A percentile compares a stretch with the other conserved stretches of the same genome.
Evolutionary conservation across 805 yeast genomes (phyloP).

Genomic region (Torulaspora indica): DNA sequence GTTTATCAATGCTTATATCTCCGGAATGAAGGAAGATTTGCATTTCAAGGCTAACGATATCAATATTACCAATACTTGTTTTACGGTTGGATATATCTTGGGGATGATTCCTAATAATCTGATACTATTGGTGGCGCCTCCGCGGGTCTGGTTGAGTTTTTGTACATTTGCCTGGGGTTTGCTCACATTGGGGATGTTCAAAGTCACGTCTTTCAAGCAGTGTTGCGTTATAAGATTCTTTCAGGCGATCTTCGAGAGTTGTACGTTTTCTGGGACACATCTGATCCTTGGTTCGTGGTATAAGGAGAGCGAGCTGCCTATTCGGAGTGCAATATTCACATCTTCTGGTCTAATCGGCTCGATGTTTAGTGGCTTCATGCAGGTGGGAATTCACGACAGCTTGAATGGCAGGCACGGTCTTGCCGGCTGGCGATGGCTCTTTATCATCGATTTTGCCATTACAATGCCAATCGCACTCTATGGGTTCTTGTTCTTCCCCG

Average conservation of each 20-base stretch:
- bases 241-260: slow-evolving; percentile 56
- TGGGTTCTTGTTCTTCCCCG: slow-evolving; percentile 58
- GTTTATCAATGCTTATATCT: slow-evolving; percentile 56
- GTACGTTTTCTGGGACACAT: slow-evolving; percentile 54
- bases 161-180: slow-evolving; percentile 56
- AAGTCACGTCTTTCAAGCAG: slow-evolving; percentile 44
- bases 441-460: slow-evolving; percentile 55
- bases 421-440: slow-evolving; percentile 66
- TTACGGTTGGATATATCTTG: slow-evolving; percentile 56
- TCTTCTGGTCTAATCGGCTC: slow-evolving; percentile 52
- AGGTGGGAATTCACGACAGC: slow-evolving; percentile 47
- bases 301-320: slow-evolving; percentile 45
- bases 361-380: slow-evolving; percentile 53
- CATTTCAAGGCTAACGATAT: slow-evolving; percentile 45
- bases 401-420: slow-evolving; percentile 47
- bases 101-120: slow-evolving; percentile 61
- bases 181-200: slow-evolving; percentile 48
- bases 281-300: slow-evolving; percentile 53
- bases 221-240: slow-evolving; percentile 56
- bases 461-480: slow-evolving; percentile 54
- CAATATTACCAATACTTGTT: slow-evolving; percentile 51
- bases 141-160: slow-evolving; percentile 52
- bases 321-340: slow-evolving; percentile 51
- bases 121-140: slow-evolving; percentile 48
- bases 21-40: slow-evolving; percentile 60